Base-by-base conservation (phyloP, 805 yeast species). In the Teunomyces pallodes region DNA sequence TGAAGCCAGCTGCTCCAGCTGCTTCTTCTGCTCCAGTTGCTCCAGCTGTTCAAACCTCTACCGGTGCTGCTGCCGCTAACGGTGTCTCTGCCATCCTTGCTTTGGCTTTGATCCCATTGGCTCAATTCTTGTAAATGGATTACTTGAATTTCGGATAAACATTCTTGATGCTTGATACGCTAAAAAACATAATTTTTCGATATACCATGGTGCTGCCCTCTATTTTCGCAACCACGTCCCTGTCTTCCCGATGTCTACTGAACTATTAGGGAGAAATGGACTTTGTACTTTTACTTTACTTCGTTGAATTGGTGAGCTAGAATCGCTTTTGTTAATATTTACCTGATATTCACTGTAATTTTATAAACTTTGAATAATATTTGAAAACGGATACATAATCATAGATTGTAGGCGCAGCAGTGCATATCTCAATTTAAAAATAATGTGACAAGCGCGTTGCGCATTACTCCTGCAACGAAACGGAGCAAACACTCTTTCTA, bases 71-170 rank as follows among this genome's bases (percentile, higher is more conserved):
- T 17, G 40, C 43, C 20, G 26, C 41, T 7, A 20, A 28, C 40
- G 32, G 27, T 20, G 50, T 27, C 12, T 60, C 62, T 29, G 61
- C 70, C 28, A 45, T 64, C 49, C 46, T 61, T 24, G 70, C 69
- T 41, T 46, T 61, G 42, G 52, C 60, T 36, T 62, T 67, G 47
- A 50, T 67, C 36, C 67, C 73, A 47, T 61, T 65, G 47, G 73
- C 67, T 48, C 63, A 63, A 61, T 38, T 38, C 16, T 38, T 38
- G 41, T 38, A 38, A 38, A 29, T 10, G 8, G 26, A 17, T 31
- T 30, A n/a, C n/a, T n/a, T 32, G 5, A 5, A 10, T 32, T 32
- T n/a, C 9, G 17, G 1, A 8, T 13, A 13, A 32, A 13, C 16
- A 9, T 10, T 13, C n/a, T 32, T 32, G 35, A 14, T 13, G 35